Evolutionary conservation across 192 early-diverging fungal genomes (phyloP).

Genomic region (Umbelopsis vinacea): DNA sequence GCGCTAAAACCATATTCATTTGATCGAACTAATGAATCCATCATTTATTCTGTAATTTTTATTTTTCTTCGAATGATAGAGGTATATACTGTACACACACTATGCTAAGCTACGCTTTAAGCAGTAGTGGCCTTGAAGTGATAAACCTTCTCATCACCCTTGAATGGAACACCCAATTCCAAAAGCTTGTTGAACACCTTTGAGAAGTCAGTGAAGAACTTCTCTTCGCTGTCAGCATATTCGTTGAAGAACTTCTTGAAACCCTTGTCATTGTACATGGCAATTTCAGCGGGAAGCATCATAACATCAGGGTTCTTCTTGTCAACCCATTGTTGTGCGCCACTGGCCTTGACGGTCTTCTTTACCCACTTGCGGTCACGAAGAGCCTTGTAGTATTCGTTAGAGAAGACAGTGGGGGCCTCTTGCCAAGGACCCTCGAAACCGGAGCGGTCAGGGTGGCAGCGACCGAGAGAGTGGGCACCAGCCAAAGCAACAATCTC

Average conservation of each 20-base stretch:
- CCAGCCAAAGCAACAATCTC: slow-evolving; percentile 86
- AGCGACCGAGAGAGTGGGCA: slow-evolving; percentile 79
- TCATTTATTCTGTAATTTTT: background rate
- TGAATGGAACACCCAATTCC: slow-evolving; percentile 83
- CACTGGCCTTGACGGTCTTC: slow-evolving; percentile 72
- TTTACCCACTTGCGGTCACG: slow-evolving; percentile 80
- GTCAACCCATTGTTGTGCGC: slow-evolving; percentile 88
- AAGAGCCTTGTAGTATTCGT: slow-evolving; percentile 85
- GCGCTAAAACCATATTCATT: no score
- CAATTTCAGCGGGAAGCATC: slow-evolving; percentile 69
- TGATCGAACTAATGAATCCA: background rate
- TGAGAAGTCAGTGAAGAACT: slow-evolving; percentile 93
- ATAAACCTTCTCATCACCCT: slow-evolving; percentile 68
- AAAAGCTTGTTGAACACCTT: slow-evolving; percentile 83
- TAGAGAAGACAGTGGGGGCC: slow-evolving; percentile 88
- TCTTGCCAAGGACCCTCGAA: slow-evolving; percentile 90
- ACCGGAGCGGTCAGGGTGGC: slow-evolving; percentile 75
- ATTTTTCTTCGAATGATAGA: background rate
- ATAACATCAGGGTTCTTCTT: slow-evolving; percentile 66
- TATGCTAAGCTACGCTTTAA: slow-evolving; percentile 31
- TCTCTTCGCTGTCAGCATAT: slow-evolving; percentile 85
- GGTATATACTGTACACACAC: slow-evolving; percentile 21
- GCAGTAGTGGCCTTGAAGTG: slow-evolving; percentile 62
- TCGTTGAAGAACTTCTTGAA: slow-evolving; percentile 79
- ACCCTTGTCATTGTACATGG: slow-evolving; percentile 57